Evolutionary conservation across 2,329 filamentous ascomycete genomes (phyloP).

Genomic region (Botrytis medusae): DNA sequence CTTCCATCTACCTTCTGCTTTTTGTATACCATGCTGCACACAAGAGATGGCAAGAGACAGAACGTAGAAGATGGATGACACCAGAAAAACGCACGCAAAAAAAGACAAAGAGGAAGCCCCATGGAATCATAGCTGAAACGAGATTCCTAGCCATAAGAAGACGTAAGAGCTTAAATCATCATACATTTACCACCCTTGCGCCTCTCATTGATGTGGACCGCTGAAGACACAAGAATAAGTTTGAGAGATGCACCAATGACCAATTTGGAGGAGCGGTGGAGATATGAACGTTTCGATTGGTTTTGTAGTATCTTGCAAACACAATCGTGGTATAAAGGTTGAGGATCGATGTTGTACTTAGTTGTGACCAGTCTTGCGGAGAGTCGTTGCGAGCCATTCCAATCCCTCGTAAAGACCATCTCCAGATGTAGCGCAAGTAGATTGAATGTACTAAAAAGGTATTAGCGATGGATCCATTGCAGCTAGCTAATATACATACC

Average conservation of each 20-base stretch:
- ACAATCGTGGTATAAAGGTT: conserved; percentile 31
- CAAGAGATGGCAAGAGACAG: conserved; percentile 34
- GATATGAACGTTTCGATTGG: conserved; percentile 39
- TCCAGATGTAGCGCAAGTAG: conserved; percentile 96
- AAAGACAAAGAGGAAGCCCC: conserved; percentile 33
- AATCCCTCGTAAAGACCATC: conserved; percentile 99
- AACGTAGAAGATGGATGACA: conserved; percentile 37
- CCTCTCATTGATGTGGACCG: conserved; percentile 40
- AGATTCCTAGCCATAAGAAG: conserved; percentile 37
- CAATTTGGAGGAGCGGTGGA: conserved; percentile 36
- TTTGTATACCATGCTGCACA: conserved; percentile 27
- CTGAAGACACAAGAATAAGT: conserved; percentile 39
- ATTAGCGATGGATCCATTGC: conserved; percentile 26
- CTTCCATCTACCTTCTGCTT: conserved; percentile 41
- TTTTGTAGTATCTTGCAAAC: conserved; percentile 32
- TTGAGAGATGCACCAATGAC: conserved; percentile 38
- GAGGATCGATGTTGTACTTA: conserved; percentile 44
- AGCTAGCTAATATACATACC: conserved; percentile 63
- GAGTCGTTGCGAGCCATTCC: conserved; percentile 83
- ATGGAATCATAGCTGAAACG: conserved; percentile 31
- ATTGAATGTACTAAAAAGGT: conserved; percentile 85
- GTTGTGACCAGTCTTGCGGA: conserved; percentile 71
- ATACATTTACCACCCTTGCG: conserved; percentile 42
- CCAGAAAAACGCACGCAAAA: conserved; percentile 32
- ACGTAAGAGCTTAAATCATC: conserved; percentile 38